phyloP scores from a whole-genome alignment of 2,329 filamentous ascomycete species.

The Phyllosticta citrichinensis region DNA sequence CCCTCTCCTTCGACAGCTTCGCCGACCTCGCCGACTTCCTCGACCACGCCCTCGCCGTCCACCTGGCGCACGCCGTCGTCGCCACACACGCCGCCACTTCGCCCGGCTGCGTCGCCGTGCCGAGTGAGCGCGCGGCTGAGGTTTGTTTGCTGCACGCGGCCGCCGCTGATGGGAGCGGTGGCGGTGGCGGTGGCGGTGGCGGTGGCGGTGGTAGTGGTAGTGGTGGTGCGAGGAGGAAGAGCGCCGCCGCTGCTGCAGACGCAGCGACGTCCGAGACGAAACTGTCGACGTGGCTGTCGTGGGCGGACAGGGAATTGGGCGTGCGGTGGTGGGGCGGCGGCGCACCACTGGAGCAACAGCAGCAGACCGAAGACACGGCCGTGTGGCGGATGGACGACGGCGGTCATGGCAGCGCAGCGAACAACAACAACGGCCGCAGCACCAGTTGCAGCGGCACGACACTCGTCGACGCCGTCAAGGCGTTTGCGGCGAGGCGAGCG shows the following conservation, averaged over 20 bases:
- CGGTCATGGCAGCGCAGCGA: too few species aligned
- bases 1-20: slow-evolving; percentile 2
- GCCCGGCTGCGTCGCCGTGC: not conserved
- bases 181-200: too few species aligned
- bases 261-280: not conserved
- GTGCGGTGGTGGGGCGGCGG: not conserved
- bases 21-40: slow-evolving; percentile 4
- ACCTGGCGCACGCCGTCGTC: not conserved
- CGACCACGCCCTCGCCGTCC: slow-evolving; percentile 2
- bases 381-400: not conserved
- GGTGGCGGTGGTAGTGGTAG: too few species aligned
- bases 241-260: not conserved
- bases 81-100: not conserved
- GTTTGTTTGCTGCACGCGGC: not conserved
- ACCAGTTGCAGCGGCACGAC: not conserved
- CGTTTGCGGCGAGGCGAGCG: not conserved
- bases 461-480: not conserved
- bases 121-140: not conserved
- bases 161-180: too few species aligned
- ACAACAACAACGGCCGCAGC: not conserved
- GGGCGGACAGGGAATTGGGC: not conserved
- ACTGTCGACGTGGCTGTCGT: not conserved
- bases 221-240: not conserved
- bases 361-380: not conserved
- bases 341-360: not conserved